phyloP scores from a whole-genome alignment of 495 filamentous ascomycete species.

The Penicillium ucsense region DNA sequence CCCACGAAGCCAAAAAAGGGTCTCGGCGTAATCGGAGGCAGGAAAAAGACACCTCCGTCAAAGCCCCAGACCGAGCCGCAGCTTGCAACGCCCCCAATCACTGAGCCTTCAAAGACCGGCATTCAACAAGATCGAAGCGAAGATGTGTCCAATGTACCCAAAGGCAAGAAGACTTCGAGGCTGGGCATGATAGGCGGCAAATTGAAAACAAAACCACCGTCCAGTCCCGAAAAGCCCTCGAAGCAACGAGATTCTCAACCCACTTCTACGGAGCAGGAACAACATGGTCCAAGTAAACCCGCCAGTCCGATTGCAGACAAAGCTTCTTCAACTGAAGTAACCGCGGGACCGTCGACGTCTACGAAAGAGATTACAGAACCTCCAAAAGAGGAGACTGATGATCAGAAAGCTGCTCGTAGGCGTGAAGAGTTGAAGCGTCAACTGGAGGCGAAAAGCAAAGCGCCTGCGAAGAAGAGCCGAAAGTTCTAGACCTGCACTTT shows the following conservation, averaged over 20 bases:
- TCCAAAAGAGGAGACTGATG: conserved; percentile 23
- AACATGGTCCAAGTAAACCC: neutral
- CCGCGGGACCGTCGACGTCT: neutral
- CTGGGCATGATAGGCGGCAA: conserved; percentile 33
- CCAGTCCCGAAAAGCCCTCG: neutral
- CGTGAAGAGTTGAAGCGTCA: conserved; percentile 54
- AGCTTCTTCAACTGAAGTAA: neutral
- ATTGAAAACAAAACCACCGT: conserved; percentile 3
- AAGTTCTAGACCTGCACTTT: conserved; percentile 38
- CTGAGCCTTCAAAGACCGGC: neutral
- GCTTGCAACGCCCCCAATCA: neutral
- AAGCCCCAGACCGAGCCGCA: conserved; percentile 1
- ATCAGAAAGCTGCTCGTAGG: conserved; percentile 53
- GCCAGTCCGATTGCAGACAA: neutral
- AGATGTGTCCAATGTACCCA: neutral
- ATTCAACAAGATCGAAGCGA: neutral
- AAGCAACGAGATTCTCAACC: neutral
- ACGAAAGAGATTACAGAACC: conserved; percentile 1
- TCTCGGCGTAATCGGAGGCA: conserved; percentile 31
- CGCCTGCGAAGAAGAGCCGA: conserved; percentile 57
- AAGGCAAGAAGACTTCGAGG: conserved; percentile 18
- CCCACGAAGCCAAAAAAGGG: conserved; percentile 15
- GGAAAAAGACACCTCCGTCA: conserved; percentile 16
- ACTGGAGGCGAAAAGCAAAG: conserved; percentile 53
- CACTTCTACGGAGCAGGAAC: neutral